Evolutionary conservation across 768 basidiomycete species (phyloP).

Genomic region (Psilocybe cubensis): DNA sequence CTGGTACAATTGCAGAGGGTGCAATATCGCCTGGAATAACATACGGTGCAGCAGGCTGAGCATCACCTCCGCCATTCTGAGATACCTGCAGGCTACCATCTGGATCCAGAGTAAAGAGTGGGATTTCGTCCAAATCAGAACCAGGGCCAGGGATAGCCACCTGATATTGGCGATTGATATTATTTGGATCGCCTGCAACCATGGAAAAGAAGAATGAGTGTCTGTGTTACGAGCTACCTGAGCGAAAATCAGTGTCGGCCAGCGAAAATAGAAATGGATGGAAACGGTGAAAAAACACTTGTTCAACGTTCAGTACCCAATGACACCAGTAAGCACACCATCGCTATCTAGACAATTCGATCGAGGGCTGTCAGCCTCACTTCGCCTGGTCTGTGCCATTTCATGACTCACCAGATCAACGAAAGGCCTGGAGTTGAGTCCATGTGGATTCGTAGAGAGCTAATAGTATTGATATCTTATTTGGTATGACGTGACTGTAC

Average conservation of each 20-base stretch:
- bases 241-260: constrained; percentile 8
- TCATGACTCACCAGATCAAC: not conserved
- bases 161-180: not conserved
- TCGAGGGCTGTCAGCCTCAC: not conserved
- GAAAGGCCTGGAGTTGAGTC: not conserved
- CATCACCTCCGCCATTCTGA: not conserved
- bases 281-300: not conserved
- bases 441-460: too few relatives aligned
- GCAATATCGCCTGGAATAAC: not conserved
- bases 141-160: not conserved
- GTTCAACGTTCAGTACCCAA: not conserved
- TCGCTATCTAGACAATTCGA: not conserved
- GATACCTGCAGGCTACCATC: constrained; percentile 3
- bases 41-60: not conserved
- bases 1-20: not conserved
- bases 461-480: too few relatives aligned
- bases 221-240: constrained; percentile 5
- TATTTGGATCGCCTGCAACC: constrained; percentile 9
- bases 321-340: not conserved
- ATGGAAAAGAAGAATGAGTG: constrained; percentile 5
- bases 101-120: constrained; percentile 8
- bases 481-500: too few relatives aligned
- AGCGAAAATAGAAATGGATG: constrained; percentile 5
- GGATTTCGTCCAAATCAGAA: constrained; percentile 8
- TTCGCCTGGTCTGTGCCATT: not conserved